Evolutionary conservation across 495 filamentous ascomycete genomes (phyloP).

Genomic region (Hypoxylon trugodes): DNA sequence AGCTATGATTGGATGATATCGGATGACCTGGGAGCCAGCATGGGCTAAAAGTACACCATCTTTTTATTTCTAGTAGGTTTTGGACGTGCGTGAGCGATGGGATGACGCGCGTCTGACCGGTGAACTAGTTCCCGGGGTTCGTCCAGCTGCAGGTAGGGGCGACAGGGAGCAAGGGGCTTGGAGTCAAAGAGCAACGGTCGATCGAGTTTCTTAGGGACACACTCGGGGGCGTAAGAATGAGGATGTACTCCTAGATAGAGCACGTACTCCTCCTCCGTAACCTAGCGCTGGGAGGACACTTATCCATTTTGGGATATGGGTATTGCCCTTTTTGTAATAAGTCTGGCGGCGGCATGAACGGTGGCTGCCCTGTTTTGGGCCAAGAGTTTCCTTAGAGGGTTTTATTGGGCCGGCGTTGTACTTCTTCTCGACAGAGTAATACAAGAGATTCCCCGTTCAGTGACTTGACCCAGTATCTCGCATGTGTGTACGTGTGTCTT

Average conservation of each 20-base stretch:
- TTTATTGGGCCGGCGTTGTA: slow-evolving; percentile 34
- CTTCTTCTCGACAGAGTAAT: slow-evolving; percentile 41
- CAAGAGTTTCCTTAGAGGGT: slow-evolving; percentile 33
- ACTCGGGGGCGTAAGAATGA: slow-evolving; percentile 35
- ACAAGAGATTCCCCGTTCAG: slow-evolving; percentile 39
- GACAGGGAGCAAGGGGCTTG: slow-evolving; percentile 25
- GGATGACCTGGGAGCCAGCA: slow-evolving; percentile 37
- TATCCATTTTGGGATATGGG: slow-evolving; percentile 46
- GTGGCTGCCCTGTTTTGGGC: slow-evolving; percentile 28
- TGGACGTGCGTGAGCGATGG: slow-evolving; percentile 35
- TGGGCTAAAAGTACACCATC: slow-evolving; percentile 48
- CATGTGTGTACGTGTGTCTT: slow-evolving; percentile 34
- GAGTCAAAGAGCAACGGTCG: slow-evolving; percentile 7
- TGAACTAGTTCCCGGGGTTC: slow-evolving; percentile 26
- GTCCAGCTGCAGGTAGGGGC: slow-evolving; percentile 33
- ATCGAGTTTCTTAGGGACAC: slow-evolving; percentile 39
- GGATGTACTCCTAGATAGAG: slow-evolving; percentile 40
- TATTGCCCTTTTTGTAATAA: slow-evolving; percentile 48
- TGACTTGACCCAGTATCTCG: slow-evolving; percentile 30
- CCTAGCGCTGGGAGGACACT: slow-evolving; percentile 32
- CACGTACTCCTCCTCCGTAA: slow-evolving; percentile 19
- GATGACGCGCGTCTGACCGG: slow-evolving; percentile 42
- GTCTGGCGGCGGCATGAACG: slow-evolving; percentile 24
- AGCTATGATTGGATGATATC: slow-evolving; percentile 55
- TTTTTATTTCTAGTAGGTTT: slow-evolving; percentile 38